phyloP scores from a whole-genome alignment of 2,329 filamentous ascomycete genomes.

The Beauveria brongniartii region DNA sequence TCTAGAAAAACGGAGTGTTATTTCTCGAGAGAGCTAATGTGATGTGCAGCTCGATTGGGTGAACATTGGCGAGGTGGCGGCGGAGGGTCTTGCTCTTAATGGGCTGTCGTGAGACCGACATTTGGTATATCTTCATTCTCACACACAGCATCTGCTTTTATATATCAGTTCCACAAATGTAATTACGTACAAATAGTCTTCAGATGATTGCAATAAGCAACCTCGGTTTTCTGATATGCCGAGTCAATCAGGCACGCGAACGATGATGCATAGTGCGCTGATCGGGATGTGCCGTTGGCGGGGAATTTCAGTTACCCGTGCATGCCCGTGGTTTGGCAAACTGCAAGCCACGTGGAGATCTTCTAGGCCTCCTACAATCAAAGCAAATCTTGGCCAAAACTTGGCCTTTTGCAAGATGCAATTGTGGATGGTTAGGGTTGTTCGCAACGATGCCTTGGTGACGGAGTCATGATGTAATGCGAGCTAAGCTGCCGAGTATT shows the following conservation, averaged over 20 bases:
- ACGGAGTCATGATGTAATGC: slow-evolving; percentile 12
- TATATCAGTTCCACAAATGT: neutral
- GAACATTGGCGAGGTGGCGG: slow-evolving; percentile 30
- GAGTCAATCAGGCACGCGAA: neutral
- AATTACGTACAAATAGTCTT: neutral
- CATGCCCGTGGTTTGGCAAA: neutral
- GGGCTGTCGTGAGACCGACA: slow-evolving; percentile 19
- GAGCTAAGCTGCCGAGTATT: neutral
- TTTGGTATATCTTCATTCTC: no score
- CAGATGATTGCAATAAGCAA: no score
- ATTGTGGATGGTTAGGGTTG: slow-evolving; percentile 7
- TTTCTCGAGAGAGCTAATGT: neutral
- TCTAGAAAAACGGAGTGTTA: neutral
- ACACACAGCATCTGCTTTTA: neutral
- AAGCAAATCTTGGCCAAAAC: neutral
- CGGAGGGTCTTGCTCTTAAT: slow-evolving; percentile 31
- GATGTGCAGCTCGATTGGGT: slow-evolving; percentile 35
- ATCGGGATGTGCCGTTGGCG: neutral
- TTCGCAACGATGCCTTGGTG: neutral
- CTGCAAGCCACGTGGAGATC: neutral
- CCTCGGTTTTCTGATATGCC: neutral
- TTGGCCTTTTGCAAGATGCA: neutral
- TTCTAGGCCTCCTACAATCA: neutral
- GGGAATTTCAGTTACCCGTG: neutral
- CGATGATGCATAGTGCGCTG: neutral